Percentiles rank a stretch among this genome's conserved stretches.
phyloP scores from a whole-genome alignment of 176 grass and related monocot species.

The Zea mays region DNA sequence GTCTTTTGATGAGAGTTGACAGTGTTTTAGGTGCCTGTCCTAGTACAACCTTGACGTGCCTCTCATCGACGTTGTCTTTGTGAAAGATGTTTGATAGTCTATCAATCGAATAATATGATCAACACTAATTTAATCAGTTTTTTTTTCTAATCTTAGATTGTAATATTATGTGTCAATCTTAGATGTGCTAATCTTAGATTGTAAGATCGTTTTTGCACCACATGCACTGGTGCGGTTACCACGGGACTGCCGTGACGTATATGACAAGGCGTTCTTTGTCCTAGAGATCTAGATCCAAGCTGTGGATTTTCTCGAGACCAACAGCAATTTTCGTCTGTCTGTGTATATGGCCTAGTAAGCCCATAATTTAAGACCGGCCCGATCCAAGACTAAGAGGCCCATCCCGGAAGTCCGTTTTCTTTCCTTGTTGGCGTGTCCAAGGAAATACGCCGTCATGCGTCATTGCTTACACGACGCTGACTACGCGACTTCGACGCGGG shows the following conservation, averaged over 20 bases:
- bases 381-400: background rate
- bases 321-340: background rate
- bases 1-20: too few relatives aligned
- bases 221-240: background rate
- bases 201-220: too few relatives aligned
- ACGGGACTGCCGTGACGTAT: background rate
- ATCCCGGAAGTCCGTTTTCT: background rate
- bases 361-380: background rate
- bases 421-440: rapidly evolving
- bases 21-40: too few relatives aligned
- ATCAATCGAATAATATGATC: too few relatives aligned
- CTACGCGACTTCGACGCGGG: background rate
- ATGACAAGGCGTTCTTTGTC: background rate
- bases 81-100: too few relatives aligned
- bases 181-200: too few relatives aligned
- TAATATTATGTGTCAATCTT: too few relatives aligned
- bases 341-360: background rate
- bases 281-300: background rate
- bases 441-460: background rate
- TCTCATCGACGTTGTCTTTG: too few relatives aligned
- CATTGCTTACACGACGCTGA: background rate
- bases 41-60: too few relatives aligned
- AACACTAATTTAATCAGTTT: too few relatives aligned
- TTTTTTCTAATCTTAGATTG: too few relatives aligned
- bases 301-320: background rate